Evolutionary conservation across 208 protist species (phyloP).

Genomic region (Leishmania guyanensis): DNA sequence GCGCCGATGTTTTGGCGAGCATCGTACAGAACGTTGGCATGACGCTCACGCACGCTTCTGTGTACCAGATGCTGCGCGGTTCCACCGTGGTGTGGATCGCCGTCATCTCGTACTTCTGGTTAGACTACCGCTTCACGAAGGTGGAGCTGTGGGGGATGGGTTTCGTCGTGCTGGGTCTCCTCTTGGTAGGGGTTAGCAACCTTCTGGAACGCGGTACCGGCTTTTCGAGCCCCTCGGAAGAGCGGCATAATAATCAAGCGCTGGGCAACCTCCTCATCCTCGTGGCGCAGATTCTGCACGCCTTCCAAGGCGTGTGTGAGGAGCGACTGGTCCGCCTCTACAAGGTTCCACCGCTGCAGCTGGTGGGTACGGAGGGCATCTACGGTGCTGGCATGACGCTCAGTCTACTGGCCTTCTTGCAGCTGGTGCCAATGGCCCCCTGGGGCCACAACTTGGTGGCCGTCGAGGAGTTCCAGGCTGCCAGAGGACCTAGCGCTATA

Average conservation of each 20-base stretch:
- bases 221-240: neutral
- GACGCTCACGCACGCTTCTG: slow-evolving; percentile 85
- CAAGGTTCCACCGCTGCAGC: slow-evolving; percentile 70
- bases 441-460: slow-evolving; percentile 51
- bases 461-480: slow-evolving; percentile 18
- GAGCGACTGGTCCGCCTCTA: slow-evolving; percentile 80
- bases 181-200: slow-evolving; percentile 70
- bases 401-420: slow-evolving; percentile 70
- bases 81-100: slow-evolving; percentile 89
- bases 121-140: slow-evolving; percentile 64
- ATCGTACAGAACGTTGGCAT: slow-evolving; percentile 91
- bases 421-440: slow-evolving; percentile 57
- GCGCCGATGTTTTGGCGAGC: slow-evolving; percentile 82
- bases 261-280: slow-evolving; percentile 87
- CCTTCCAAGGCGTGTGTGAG: slow-evolving; percentile 90
- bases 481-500: neutral
- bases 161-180: slow-evolving; percentile 58
- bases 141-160: slow-evolving; percentile 72
- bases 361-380: slow-evolving; percentile 92
- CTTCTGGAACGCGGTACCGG: slow-evolving; percentile 15
- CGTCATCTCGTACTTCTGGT: slow-evolving; percentile 83
- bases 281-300: slow-evolving; percentile 84
- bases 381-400: slow-evolving; percentile 78
- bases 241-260: slow-evolving; percentile 31
- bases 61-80: slow-evolving; percentile 94